phyloP scores from a whole-genome alignment of 176 grass and related monocot species.

The Cenchrus purpureus region DNA sequence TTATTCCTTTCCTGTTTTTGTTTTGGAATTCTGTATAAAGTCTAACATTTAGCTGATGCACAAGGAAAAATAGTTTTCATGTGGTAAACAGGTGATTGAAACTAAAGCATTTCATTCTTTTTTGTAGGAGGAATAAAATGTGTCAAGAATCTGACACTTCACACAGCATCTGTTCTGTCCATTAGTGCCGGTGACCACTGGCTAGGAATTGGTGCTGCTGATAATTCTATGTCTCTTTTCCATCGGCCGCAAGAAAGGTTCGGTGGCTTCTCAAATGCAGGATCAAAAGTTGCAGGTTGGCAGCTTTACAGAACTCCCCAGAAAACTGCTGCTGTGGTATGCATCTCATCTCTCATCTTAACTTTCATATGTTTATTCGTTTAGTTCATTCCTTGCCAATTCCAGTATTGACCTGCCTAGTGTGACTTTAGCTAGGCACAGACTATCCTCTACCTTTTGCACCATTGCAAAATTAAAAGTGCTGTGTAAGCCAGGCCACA shows the following conservation, averaged over 20 bases:
- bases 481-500: neutral
- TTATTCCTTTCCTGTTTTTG: conserved; percentile 3
- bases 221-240: conserved; percentile 98
- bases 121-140: conserved; percentile 88
- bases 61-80: conserved; percentile 10
- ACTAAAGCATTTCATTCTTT: conserved; percentile 32
- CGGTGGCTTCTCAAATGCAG: conserved; percentile 74
- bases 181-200: conserved; percentile 91
- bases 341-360: conserved; percentile 30
- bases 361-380: neutral
- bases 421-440: neutral
- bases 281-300: conserved; percentile 89
- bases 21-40: conserved; percentile 31
- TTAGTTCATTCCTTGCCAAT: conserved; percentile 11
- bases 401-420: conserved; percentile 17
- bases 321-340: conserved; percentile 93
- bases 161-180: conserved; percentile 81
- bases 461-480: neutral
- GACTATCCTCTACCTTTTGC: neutral
- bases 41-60: neutral
- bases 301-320: conserved; percentile 99
- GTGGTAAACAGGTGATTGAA: conserved; percentile 11
- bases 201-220: conserved; percentile 96
- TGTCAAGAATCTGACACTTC: conserved; percentile 91
- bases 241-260: conserved; percentile 95